Conservation (phyloP, 345 rosid genomes). For the Sonneratia caseolaris region DNA sequence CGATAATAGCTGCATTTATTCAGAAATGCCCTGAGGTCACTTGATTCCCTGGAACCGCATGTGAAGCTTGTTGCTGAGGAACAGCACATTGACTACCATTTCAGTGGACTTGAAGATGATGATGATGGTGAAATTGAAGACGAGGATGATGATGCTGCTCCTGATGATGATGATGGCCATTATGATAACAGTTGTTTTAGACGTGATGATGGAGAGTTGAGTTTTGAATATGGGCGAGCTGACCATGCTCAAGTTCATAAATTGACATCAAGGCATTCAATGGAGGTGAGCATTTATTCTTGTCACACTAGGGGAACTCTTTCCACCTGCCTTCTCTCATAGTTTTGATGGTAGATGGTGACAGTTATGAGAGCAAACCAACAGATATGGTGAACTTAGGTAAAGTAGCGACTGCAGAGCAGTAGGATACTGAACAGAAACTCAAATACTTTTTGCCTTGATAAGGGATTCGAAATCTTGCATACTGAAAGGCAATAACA, state of each 20-base stretch:
- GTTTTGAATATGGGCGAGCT: slow-evolving; percentile 59
- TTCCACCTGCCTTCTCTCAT: neutral
- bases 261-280: slow-evolving; percentile 32
- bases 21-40: slow-evolving; percentile 69
- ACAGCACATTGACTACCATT: slow-evolving; percentile 86
- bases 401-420: neutral
- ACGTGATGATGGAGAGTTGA: slow-evolving; percentile 64
- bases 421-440: neutral
- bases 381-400: neutral
- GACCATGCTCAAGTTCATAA: slow-evolving; percentile 36
- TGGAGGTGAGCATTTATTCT: slow-evolving; percentile 45
- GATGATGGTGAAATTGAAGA: slow-evolving; percentile 39
- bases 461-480: neutral
- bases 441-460: neutral
- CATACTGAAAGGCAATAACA: neutral
- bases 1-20: slow-evolving; percentile 66
- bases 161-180: slow-evolving; percentile 22
- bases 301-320: neutral
- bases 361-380: neutral
- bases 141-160: slow-evolving; percentile 27
- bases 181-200: slow-evolving; percentile 41
- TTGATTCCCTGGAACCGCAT: slow-evolving; percentile 76
- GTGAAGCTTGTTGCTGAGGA: slow-evolving; percentile 53
- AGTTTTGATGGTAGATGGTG: neutral
- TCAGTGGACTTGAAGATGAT: slow-evolving; percentile 67